Conservation (phyloP, 176 grass and related monocot species). For the Thinopyrum elongatum region DNA sequence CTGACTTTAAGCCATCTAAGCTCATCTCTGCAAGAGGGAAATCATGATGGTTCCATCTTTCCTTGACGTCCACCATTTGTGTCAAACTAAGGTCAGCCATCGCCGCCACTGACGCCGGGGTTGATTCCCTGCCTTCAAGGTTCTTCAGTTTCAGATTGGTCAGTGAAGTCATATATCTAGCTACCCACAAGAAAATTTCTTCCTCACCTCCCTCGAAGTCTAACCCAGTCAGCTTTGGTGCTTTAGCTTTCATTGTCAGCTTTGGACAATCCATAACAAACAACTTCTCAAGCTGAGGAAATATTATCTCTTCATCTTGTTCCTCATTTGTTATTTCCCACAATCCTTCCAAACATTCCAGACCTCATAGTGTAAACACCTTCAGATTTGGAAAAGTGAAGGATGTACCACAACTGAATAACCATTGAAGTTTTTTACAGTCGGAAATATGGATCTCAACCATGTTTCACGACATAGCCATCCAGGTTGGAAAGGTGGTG, state of each 20-base stretch:
- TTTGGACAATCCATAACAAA: neutral
- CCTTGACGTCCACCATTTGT: neutral
- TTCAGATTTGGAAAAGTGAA: constrained; percentile 5
- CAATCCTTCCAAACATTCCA: neutral
- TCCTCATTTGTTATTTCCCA: neutral
- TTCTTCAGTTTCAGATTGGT: neutral
- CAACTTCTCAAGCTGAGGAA: neutral
- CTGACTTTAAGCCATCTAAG: neutral
- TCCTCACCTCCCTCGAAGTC: neutral
- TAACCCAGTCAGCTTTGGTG: neutral
- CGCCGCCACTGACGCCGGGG: too few relatives aligned
- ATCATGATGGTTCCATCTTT: neutral
- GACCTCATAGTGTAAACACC: neutral
- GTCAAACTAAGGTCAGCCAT: neutral
- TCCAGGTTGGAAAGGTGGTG: neutral
- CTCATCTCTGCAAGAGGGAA: neutral
- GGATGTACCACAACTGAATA: neutral
- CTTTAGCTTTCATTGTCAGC: neutral
- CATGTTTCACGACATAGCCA: neutral
- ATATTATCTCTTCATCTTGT: neutral
- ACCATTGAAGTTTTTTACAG: neutral
- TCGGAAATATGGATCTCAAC: neutral
- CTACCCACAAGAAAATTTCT: neutral
- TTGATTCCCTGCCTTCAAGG: rapidly evolving
- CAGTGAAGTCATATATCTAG: neutral